phyloP scores from a whole-genome alignment of 2,329 filamentous ascomycete species.

The Aspergillus costaricaensis region DNA sequence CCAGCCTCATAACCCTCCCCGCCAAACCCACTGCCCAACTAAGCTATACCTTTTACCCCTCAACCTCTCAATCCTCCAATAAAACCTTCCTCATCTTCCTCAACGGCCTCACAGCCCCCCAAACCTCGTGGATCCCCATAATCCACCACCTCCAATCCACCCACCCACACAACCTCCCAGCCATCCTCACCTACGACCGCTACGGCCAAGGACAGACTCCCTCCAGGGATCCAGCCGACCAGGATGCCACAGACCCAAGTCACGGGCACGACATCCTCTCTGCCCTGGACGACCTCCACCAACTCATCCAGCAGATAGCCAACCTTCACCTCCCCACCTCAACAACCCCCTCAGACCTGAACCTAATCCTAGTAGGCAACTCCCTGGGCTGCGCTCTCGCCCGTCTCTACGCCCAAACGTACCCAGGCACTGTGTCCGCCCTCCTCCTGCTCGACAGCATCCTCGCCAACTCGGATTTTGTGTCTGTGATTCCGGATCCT shows the following conservation, averaged over 20 bases:
- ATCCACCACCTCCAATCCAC: slow-evolving; percentile 29
- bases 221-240: slow-evolving; percentile 49
- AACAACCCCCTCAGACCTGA: slow-evolving; percentile 25
- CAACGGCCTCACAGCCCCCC: slow-evolving; percentile 47
- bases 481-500: slow-evolving; percentile 59
- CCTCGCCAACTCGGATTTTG: slow-evolving; percentile 59
- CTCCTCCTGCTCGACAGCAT: slow-evolving; percentile 59
- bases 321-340: slow-evolving; percentile 28
- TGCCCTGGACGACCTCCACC: slow-evolving; percentile 39
- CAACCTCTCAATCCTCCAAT: neutral
- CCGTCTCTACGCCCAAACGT: slow-evolving; percentile 53
- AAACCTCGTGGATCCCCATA: slow-evolving; percentile 40
- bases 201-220: slow-evolving; percentile 57
- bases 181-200: slow-evolving; percentile 59
- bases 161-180: slow-evolving; percentile 35
- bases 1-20: slow-evolving; percentile 11
- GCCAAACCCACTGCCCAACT: slow-evolving; percentile 24
- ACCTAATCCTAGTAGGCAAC: slow-evolving; percentile 51
- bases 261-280: slow-evolving; percentile 14
- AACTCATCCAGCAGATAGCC: slow-evolving; percentile 47
- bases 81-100: slow-evolving; percentile 45
- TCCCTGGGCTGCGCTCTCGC: slow-evolving; percentile 57
- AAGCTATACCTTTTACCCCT: slow-evolving; percentile 19
- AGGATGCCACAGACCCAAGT: slow-evolving; percentile 30
- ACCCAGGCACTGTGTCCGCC: slow-evolving; percentile 50